These are phyloP conservation scores for Zea luxurians DNA, from an alignment of 176 grass and related monocot species.

Conservation along the genomic window DNA sequence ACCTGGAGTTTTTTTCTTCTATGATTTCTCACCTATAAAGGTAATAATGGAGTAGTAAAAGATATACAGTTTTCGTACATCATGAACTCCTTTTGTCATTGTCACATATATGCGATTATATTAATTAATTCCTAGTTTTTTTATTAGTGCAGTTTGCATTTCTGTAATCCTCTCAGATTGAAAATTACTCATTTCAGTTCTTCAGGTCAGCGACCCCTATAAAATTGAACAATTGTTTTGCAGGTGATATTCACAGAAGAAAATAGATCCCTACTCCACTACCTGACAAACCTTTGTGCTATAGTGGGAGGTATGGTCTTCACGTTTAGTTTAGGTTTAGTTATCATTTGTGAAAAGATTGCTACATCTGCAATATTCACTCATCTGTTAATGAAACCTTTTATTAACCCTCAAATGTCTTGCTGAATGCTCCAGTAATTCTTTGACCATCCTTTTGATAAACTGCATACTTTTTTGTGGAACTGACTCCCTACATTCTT, in stretches of 20 bases:
- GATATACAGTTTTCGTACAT: not conserved
- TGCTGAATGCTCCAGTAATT: not conserved
- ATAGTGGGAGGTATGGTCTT: conserved; percentile 78
- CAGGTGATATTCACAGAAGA: conserved; percentile 94
- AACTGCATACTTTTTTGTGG: not conserved
- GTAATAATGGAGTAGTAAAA: conserved; percentile 38
- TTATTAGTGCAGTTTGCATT: not conserved
- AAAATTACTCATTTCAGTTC: conserved; percentile 23
- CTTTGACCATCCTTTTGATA: not conserved
- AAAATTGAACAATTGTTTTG: conserved; percentile 35
- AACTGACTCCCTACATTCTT: not conserved
- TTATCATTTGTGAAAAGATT: conserved; percentile 2
- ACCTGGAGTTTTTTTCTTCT: conserved; percentile 83
- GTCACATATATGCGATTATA: not conserved
- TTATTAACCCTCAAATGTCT: not conserved
- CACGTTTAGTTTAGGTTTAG: conserved; percentile 25
- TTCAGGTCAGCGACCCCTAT: not conserved
- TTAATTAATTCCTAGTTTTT: conserved; percentile 14
- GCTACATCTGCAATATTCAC: conserved; percentile 3
- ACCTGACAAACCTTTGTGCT: conserved; percentile 88
- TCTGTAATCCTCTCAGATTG: not conserved
- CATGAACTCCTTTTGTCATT: not conserved
- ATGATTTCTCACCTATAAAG: conserved; percentile 99
- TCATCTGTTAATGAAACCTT: not conserved
- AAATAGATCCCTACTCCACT: conserved; percentile 81